phyloP scores from a whole-genome alignment of 1,284 basidiomycete genomes.

The Inonotus obliquus region DNA sequence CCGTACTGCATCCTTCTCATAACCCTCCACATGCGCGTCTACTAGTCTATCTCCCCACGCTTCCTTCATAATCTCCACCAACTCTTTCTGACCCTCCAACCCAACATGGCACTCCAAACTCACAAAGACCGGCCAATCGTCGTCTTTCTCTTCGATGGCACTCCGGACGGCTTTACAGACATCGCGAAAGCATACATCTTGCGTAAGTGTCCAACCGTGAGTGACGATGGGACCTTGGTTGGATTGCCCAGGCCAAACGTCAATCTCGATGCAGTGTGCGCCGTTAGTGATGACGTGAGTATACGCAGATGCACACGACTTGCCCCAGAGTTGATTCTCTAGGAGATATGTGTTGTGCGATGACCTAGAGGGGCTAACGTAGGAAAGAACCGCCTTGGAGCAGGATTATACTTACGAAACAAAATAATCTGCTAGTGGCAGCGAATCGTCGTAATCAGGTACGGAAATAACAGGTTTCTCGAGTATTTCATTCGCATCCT shows the following conservation, averaged over 20 bases:
- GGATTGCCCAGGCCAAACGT: conserved; percentile 52
- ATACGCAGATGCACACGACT: conserved; percentile 50
- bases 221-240: conserved; percentile 52
- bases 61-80: conserved; percentile 52
- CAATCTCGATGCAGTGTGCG: conserved; percentile 64
- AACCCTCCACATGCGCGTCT: conserved; percentile 19
- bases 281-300: conserved; percentile 49
- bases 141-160: conserved; percentile 30
- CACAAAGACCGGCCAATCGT: conserved; percentile 55
- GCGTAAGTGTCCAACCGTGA: conserved; percentile 53
- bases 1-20: conserved; percentile 30
- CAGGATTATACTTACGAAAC: conserved; percentile 43
- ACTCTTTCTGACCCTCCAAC: conserved; percentile 42
- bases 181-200: conserved; percentile 42
- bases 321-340: conserved; percentile 54
- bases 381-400: neutral
- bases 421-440: conserved; percentile 50
- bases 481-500: conserved; percentile 27
- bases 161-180: conserved; percentile 51
- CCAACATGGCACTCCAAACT: conserved; percentile 62
- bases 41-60: conserved; percentile 55
- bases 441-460: conserved; percentile 35
- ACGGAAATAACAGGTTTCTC: conserved; percentile 33
- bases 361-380: conserved; percentile 33
- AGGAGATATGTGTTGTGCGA: conserved; percentile 68